Conservation (phyloP, 805 yeast species). For the Kodamaea laetipori region DNA sequence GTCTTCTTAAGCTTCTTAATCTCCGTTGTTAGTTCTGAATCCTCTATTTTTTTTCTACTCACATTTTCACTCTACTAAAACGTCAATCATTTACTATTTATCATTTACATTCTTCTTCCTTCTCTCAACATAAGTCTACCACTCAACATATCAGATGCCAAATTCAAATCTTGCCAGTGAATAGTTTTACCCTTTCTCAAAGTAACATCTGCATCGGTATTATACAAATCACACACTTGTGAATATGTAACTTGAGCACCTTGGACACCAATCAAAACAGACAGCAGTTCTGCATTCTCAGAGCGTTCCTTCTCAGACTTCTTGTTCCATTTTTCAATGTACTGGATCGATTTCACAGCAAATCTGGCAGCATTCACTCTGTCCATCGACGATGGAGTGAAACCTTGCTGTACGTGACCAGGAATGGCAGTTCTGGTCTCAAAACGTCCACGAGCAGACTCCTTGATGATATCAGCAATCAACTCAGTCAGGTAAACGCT, state of each 20-base stretch:
- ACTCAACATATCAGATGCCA: conserved; percentile 67
- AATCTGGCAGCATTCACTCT: conserved; percentile 73
- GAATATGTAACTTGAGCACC: conserved; percentile 65
- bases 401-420: conserved; percentile 88
- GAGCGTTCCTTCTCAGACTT: conserved; percentile 3
- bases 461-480: conserved; percentile 69
- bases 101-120: conserved; percentile 2
- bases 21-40: background rate
- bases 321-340: conserved; percentile 51
- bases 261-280: conserved; percentile 70
- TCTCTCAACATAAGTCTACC: conserved; percentile 56
- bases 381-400: conserved; percentile 74
- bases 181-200: conserved; percentile 66
- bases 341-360: conserved; percentile 68
- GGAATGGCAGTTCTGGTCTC: conserved; percentile 82
- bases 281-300: conserved; percentile 17
- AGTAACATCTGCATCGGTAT: conserved; percentile 57
- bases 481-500: conserved; percentile 67
- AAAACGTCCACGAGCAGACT: conserved; percentile 63
- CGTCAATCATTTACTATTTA: background rate
- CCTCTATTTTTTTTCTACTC: background rate
- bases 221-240: conserved; percentile 57
- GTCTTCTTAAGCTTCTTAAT: too few relatives aligned
- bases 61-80: background rate
- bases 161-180: conserved; percentile 67